A percentile compares a stretch with the other conserved stretches of the same genome.
Evolutionary conservation across 768 basidiomycete genomes (phyloP).

Genomic region (Lentinula boryana): DNA sequence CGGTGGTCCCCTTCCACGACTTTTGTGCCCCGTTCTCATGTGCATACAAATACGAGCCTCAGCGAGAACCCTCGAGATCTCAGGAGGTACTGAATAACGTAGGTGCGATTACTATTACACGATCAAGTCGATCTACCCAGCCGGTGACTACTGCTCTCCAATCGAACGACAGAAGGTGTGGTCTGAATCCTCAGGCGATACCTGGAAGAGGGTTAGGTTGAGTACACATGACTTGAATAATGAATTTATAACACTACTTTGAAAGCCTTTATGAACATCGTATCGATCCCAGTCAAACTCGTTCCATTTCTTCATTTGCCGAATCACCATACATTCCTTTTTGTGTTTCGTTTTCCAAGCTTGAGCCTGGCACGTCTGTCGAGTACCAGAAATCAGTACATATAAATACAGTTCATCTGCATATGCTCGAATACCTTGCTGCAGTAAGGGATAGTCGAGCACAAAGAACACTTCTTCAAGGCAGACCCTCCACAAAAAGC

Average conservation of each 20-base stretch:
- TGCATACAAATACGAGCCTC: too few relatives aligned
- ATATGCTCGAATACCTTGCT: background rate
- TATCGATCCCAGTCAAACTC: slow-evolving; percentile 18
- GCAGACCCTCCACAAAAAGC: background rate
- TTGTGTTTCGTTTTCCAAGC: slow-evolving; percentile 20
- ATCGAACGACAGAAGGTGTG: too few relatives aligned
- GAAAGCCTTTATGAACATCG: slow-evolving; percentile 2
- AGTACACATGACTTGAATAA: background rate
- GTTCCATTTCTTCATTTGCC: slow-evolving; percentile 19
- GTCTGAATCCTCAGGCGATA: background rate
- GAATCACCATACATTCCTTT: slow-evolving; percentile 16
- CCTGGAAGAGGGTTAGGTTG: background rate
- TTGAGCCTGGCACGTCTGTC: slow-evolving; percentile 16
- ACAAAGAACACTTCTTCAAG: background rate
- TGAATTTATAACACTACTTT: background rate
- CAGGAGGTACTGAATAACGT: too few relatives aligned
- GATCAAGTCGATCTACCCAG: too few relatives aligned
- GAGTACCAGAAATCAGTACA: background rate
- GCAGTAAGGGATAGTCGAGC: background rate
- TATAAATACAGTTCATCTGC: background rate
- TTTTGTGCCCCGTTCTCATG: too few relatives aligned
- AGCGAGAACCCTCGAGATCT: too few relatives aligned
- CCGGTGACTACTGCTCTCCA: too few relatives aligned
- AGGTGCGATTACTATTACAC: too few relatives aligned
- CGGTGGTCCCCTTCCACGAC: too few relatives aligned